These are phyloP conservation scores for Thelonectria rubi DNA, from an alignment of 2,329 filamentous ascomycete genomes.

Conservation along the genomic window DNA sequence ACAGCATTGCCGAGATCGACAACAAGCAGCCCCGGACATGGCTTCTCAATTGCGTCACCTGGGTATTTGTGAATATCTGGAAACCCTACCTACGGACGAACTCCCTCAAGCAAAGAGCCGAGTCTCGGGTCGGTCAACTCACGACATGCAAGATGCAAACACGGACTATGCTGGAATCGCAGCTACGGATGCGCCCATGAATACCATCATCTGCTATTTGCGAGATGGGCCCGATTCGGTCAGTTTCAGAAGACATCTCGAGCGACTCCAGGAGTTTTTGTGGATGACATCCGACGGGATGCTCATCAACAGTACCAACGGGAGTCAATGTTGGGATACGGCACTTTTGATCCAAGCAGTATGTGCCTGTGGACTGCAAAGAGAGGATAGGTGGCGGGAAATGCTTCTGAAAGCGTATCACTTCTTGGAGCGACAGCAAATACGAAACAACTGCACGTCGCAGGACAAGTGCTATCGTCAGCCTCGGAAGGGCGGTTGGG, in stretches of 20 bases:
- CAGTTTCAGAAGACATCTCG: conserved; percentile 77
- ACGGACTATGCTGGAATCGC: conserved; percentile 86
- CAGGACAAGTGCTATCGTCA: conserved; percentile 87
- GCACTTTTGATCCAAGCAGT: conserved; percentile 85
- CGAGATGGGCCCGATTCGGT: conserved; percentile 79
- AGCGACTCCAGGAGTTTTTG: conserved; percentile 83
- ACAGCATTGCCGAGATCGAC: conserved; percentile 79
- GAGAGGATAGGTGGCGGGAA: conserved; percentile 77
- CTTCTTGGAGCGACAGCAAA: conserved; percentile 90
- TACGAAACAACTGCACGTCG: conserved; percentile 80
- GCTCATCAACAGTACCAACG: conserved; percentile 94
- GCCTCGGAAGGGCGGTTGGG: conserved; percentile 90
- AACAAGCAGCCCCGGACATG: conserved; percentile 92
- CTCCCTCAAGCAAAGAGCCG: conserved; percentile 72
- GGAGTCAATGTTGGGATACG: conserved; percentile 96
- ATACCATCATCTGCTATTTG: conserved; percentile 83
- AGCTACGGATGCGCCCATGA: conserved; percentile 89
- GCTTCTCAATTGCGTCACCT: conserved; percentile 80
- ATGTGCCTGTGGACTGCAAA: conserved; percentile 77
- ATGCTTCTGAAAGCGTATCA: conserved; percentile 84
- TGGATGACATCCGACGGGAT: conserved; percentile 94
- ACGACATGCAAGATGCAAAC: conserved; percentile 89
- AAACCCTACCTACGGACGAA: conserved; percentile 76
- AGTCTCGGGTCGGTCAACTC: conserved; percentile 81
- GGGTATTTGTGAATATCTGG: conserved; percentile 80